Base-by-base conservation (phyloP, 305 asterid species). In the Fraxinus sp. region DNA sequence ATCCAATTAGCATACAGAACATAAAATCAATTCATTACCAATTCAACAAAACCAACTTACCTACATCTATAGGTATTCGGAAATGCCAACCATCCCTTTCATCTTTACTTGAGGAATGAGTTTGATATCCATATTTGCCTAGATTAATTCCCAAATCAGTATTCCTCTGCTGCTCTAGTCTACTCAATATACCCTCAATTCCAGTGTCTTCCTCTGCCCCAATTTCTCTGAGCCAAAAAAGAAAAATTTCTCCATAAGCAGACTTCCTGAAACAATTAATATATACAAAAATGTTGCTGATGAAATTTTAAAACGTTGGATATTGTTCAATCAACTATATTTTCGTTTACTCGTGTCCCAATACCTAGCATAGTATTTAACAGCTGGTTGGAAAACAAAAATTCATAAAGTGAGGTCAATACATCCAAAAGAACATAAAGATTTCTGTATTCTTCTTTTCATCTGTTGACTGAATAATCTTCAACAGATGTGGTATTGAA, bases 131-230 rank as follows among this genome's bases (percentile, higher is more conserved):
- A 80, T 85, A 68, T 80, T 84, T 87, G 73, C 80, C 90, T 68
- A 87, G 75, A 86, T 87, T 68, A 79, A 89, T 84, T 79, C 92
- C 93, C 41, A 94, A 79, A 66, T 92, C 87, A 1, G 64, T 89
- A 80, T 79, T 89, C 91, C 97, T 92, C 88, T 93, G 94, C 86
- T 90, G 93, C 90, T 91, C 96, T 86, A 96, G 85, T 83, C 98
- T 87, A 79, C 89, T 91, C 90, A 94, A 82, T 86, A 96, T 94
- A 77, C 97, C 98, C 28, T 89, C 91, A 72, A 94, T 83, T 43
- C 93, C 98, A 7, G 85, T 82, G 79, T 87, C 93, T 87, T 85
- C 90, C 77, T 87, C 91, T 75, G 85, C 83, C 80, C 80, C 88
- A 82, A 24, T 79, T 80, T 91, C 92, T 81, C 98, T 96, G 86